Evolutionary conservation across 2,329 filamentous ascomycete genomes (phyloP).

Genomic region (Ustulina deusta): DNA sequence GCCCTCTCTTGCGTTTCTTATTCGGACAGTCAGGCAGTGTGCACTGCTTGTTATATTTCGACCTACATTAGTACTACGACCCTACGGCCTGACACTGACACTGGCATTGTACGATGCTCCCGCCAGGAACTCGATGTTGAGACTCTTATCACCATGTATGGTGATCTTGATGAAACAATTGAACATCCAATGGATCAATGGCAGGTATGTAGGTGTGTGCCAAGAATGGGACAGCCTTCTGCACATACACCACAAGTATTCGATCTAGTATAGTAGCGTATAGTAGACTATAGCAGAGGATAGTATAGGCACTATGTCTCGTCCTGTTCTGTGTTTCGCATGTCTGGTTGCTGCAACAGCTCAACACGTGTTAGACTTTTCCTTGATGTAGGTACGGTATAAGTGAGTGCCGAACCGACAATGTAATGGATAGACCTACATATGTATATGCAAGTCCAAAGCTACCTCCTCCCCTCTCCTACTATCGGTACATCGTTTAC

Average conservation of each 20-base stretch:
- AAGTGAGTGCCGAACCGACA: neutral
- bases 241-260: neutral
- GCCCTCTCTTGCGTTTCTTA: conserved; percentile 6
- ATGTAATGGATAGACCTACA: neutral
- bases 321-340: conserved; percentile 29
- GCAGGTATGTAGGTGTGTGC: conserved; percentile 29
- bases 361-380: conserved; percentile 30
- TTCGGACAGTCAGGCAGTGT: conserved; percentile 13
- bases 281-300: neutral
- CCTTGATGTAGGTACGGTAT: neutral
- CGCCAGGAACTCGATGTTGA: conserved; percentile 29
- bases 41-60: conserved; percentile 11
- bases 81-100: conserved; percentile 17
- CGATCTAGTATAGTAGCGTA: neutral
- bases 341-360: conserved; percentile 29
- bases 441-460: conserved; percentile 6
- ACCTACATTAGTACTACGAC: conserved; percentile 28
- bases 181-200: conserved; percentile 11
- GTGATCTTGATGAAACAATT: conserved; percentile 30
- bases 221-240: conserved; percentile 1
- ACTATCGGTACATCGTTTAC: neutral
- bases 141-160: conserved; percentile 24
- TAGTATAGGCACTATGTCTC: neutral
- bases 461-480: neutral
- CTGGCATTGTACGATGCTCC: conserved; percentile 27